A percentile compares a stretch with the other conserved stretches of the same genome.
phyloP scores from a whole-genome alignment of 2,329 filamentous ascomycete species.

The Bipolaris sorokiniana region DNA sequence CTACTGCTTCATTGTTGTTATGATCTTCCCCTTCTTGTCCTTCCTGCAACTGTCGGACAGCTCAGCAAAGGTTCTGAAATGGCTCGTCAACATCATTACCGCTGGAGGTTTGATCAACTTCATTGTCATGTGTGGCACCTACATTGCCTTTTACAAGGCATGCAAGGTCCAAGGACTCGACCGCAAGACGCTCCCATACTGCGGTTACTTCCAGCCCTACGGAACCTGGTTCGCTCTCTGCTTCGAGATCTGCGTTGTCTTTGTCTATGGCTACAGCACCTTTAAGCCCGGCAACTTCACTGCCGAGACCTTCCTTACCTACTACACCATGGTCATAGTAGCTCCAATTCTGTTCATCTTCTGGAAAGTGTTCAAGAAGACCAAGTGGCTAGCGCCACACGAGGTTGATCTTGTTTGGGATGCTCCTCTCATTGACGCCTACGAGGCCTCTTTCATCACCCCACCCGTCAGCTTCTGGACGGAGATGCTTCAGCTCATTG shows the following conservation, averaged over 20 bases:
- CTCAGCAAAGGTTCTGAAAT: slow-evolving; percentile 70
- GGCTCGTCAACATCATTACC: slow-evolving; percentile 75
- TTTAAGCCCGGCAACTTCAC: slow-evolving; percentile 57
- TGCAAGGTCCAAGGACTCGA: slow-evolving; percentile 56
- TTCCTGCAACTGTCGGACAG: slow-evolving; percentile 74
- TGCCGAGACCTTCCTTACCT: slow-evolving; percentile 59
- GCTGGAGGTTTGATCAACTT: slow-evolving; percentile 64
- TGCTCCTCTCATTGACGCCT: slow-evolving; percentile 49
- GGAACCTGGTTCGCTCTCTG: slow-evolving; percentile 58
- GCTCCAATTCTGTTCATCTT: slow-evolving; percentile 59
- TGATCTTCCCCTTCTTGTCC: slow-evolving; percentile 71
- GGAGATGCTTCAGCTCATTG: slow-evolving; percentile 45
- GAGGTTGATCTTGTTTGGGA: slow-evolving; percentile 58
- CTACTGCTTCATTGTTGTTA: slow-evolving; percentile 71
- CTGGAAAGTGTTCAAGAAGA: slow-evolving; percentile 70
- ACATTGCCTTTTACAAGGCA: slow-evolving; percentile 64
- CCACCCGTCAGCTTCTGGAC: slow-evolving; percentile 48
- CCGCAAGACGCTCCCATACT: slow-evolving; percentile 57
- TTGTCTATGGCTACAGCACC: slow-evolving; percentile 61
- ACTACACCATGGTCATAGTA: slow-evolving; percentile 61
- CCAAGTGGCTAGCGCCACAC: slow-evolving; percentile 56
- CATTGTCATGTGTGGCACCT: slow-evolving; percentile 63
- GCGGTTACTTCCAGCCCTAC: slow-evolving; percentile 57
- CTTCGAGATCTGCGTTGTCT: slow-evolving; percentile 58
- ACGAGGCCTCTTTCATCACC: slow-evolving; percentile 51